Conservation (phyloP, 1,284 basidiomycete species). For the Ceratorhiza oryzae-sativae region DNA sequence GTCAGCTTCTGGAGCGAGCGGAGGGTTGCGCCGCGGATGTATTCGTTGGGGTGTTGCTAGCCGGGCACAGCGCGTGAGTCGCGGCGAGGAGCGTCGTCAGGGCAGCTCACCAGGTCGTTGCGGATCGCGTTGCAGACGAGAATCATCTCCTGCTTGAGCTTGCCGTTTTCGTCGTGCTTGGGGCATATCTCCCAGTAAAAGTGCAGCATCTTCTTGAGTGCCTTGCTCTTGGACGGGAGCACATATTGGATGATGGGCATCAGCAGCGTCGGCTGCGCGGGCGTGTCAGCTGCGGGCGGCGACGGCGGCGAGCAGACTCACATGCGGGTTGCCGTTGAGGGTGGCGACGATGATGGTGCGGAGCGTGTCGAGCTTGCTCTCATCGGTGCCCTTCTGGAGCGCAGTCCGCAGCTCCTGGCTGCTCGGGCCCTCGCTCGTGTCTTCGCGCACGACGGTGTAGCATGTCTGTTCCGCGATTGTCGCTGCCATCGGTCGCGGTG, state of each 20-base stretch:
- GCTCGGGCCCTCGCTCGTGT: constrained; percentile 76
- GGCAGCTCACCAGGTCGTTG: constrained; percentile 82
- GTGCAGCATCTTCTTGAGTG: constrained; percentile 97
- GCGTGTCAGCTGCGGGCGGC: not conserved
- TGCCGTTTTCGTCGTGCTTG: constrained; percentile 96
- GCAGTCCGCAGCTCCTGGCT: constrained; percentile 83
- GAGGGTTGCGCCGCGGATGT: constrained; percentile 96
- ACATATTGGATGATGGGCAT: constrained; percentile 89
- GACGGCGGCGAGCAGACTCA: constrained; percentile 48
- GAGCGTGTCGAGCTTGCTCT: constrained; percentile 96
- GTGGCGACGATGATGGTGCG: constrained; percentile 95
- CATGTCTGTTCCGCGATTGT: constrained; percentile 56
- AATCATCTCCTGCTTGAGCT: constrained; percentile 99
- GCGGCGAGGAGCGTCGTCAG: not conserved
- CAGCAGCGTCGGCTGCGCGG: constrained; percentile 14
- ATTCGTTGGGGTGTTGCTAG: constrained; percentile 99
- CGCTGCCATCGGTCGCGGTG: not conserved
- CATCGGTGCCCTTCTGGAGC: constrained; percentile 96
- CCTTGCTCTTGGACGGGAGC: constrained; percentile 94
- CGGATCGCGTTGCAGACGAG: constrained; percentile 97
- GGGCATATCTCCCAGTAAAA: constrained; percentile 99
- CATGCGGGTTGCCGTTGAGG: constrained; percentile 88
- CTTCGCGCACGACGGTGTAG: constrained; percentile 86
- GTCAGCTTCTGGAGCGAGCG: constrained; percentile 97
- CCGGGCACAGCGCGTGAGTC: not conserved